A percentile compares a stretch with the other conserved stretches of the same genome.
These are phyloP conservation scores for Persicaria maculosa DNA, from an alignment of 148 eudicot species.

Conservation along the genomic window DNA sequence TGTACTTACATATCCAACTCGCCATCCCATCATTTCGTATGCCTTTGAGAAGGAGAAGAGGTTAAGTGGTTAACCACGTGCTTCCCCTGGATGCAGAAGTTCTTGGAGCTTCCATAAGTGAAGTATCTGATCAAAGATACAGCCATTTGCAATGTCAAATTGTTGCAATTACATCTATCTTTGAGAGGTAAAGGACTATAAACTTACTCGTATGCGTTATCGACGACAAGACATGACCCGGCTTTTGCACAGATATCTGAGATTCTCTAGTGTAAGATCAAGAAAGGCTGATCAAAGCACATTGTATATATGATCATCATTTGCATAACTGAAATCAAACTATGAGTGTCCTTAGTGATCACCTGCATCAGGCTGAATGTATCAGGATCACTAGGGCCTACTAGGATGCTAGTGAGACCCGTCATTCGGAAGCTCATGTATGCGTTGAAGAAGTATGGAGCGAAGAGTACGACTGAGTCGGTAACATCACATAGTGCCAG, in stretches of 20 bases:
- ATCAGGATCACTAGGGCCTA: conserved; percentile 27
- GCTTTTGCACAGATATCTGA: conserved; percentile 23
- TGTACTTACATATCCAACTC: conserved; percentile 26
- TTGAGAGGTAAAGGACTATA: not conserved
- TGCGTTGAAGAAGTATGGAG: conserved; percentile 36
- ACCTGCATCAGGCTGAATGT: conserved; percentile 33
- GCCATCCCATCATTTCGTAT: conserved; percentile 34
- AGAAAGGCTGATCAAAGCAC: not conserved
- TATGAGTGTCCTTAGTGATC: too few species aligned
- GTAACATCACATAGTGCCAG: conserved; percentile 26
- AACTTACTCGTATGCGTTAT: conserved; percentile 32
- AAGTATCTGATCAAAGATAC: conserved; percentile 19
- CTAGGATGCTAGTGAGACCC: conserved; percentile 28
- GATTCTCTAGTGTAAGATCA: conserved; percentile 16
- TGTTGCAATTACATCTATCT: not conserved
- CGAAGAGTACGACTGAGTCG: conserved; percentile 30
- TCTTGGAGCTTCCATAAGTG: conserved; percentile 21
- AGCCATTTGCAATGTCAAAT: too few species aligned
- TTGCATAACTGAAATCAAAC: not conserved
- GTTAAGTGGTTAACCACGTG: conserved; percentile 18
- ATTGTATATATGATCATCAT: not conserved
- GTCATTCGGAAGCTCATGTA: conserved; percentile 29
- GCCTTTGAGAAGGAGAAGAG: conserved; percentile 32
- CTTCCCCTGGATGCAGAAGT: conserved; percentile 23
- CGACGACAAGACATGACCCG: conserved; percentile 31